Evolutionary conservation across 169 alveolate genomes (phyloP).

Genomic region (Eimeria maxima): DNA sequence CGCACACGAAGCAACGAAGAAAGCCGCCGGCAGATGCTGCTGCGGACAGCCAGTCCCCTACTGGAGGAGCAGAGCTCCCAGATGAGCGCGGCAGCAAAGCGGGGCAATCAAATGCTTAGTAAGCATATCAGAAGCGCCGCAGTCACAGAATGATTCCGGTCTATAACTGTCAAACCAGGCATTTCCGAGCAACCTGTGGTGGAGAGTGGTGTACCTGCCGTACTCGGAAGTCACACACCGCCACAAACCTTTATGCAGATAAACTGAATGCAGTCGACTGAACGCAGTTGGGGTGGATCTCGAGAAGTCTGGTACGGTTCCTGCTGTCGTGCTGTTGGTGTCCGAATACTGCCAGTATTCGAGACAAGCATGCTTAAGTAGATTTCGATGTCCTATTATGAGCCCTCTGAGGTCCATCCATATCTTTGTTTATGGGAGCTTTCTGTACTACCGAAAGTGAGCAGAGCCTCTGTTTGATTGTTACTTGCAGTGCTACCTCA

Average conservation of each 20-base stretch:
- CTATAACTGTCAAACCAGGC: neutral
- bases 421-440: neutral
- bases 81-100: neutral
- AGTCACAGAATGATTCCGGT: neutral
- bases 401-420: neutral
- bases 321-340: neutral
- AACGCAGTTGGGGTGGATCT: neutral
- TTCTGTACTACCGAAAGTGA: neutral
- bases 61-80: constrained; percentile 18
- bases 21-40: neutral
- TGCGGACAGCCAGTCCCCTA: constrained; percentile 35
- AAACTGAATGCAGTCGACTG: neutral
- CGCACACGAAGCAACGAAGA: constrained; percentile 56
- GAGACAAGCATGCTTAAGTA: neutral
- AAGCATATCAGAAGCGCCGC: neutral
- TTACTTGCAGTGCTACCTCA: neutral
- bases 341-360: neutral
- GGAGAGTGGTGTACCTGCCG: neutral
- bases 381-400: neutral
- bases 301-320: neutral
- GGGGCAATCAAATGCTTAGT: constrained; percentile 16
- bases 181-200: neutral
- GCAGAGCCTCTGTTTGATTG: neutral
- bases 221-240: neutral
- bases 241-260: neutral